phyloP scores from a whole-genome alignment of 169 alveolate species.

The Neospora caninum region DNA sequence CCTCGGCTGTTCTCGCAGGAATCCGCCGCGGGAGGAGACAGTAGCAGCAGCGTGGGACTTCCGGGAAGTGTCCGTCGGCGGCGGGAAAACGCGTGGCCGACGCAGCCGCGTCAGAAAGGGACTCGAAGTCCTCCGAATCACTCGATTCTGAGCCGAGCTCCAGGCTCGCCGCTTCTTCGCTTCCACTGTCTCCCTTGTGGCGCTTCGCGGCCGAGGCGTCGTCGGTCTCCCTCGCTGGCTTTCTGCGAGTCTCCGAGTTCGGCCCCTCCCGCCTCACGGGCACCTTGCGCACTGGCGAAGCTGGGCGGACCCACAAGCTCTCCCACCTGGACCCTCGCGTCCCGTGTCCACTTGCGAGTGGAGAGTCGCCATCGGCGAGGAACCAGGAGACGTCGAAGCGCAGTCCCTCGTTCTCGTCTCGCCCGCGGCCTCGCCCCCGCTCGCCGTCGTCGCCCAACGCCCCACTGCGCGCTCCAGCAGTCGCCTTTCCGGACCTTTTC shows the following conservation, averaged over 20 bases:
- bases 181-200: neutral
- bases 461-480: neutral
- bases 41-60: conserved; percentile 28
- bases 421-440: neutral
- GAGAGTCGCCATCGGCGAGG: neutral
- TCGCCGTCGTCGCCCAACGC: neutral
- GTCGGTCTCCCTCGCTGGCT: neutral
- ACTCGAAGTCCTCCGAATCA: neutral
- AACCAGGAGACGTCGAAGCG: conserved; percentile 27
- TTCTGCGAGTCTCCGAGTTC: neutral
- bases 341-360: neutral
- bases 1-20: neutral
- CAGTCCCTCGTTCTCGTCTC: neutral
- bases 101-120: neutral
- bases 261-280: neutral
- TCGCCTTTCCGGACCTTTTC: too few species aligned
- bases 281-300: neutral
- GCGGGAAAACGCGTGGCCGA: neutral
- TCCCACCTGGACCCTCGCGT: neutral
- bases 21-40: conserved; percentile 6
- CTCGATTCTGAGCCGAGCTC: neutral
- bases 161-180: neutral
- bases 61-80: neutral
- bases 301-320: neutral
- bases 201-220: neutral